Conservation (phyloP, 2,329 filamentous ascomycete genomes). For the Ophidiomyces ophidiicola region DNA sequence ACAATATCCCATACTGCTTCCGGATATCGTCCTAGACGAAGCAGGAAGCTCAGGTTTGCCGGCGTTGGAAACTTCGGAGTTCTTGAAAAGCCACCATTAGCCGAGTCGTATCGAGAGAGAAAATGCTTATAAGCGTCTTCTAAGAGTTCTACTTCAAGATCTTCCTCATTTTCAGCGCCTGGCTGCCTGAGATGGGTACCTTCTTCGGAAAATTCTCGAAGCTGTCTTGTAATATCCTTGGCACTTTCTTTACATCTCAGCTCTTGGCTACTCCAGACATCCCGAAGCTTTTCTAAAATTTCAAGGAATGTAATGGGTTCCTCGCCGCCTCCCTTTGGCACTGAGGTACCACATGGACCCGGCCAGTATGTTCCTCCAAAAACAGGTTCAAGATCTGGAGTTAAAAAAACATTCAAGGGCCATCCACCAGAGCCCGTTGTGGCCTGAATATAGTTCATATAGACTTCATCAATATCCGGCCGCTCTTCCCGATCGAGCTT, state of each 20-base stretch:
- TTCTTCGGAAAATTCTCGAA: slow-evolving; percentile 80
- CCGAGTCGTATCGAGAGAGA: slow-evolving; percentile 62
- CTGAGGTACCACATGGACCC: slow-evolving; percentile 51
- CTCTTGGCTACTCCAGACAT: slow-evolving; percentile 72
- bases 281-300: slow-evolving; percentile 64
- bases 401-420: slow-evolving; percentile 95
- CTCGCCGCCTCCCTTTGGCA: slow-evolving; percentile 30
- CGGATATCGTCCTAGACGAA: slow-evolving; percentile 61
- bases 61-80: slow-evolving; percentile 87
- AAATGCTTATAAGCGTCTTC: slow-evolving; percentile 83
- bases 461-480: slow-evolving; percentile 86
- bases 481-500: slow-evolving; percentile 89
- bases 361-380: slow-evolving; percentile 97
- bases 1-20: slow-evolving; percentile 69
- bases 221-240: slow-evolving; percentile 64
- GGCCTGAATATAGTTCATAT: slow-evolving; percentile 96
- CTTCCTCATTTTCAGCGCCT: slow-evolving; percentile 46
- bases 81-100: slow-evolving; percentile 64
- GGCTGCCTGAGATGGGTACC: slow-evolving; percentile 47
- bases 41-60: slow-evolving; percentile 67
- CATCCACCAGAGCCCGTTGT: slow-evolving; percentile 83
- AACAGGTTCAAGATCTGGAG: slow-evolving; percentile 80
- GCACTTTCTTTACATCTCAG: slow-evolving; percentile 72
- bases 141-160: slow-evolving; percentile 75
- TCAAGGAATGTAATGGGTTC: slow-evolving; percentile 67